Evolutionary conservation across 192 early-diverging fungal species (phyloP).

Genomic region (Coemansia sp.): DNA sequence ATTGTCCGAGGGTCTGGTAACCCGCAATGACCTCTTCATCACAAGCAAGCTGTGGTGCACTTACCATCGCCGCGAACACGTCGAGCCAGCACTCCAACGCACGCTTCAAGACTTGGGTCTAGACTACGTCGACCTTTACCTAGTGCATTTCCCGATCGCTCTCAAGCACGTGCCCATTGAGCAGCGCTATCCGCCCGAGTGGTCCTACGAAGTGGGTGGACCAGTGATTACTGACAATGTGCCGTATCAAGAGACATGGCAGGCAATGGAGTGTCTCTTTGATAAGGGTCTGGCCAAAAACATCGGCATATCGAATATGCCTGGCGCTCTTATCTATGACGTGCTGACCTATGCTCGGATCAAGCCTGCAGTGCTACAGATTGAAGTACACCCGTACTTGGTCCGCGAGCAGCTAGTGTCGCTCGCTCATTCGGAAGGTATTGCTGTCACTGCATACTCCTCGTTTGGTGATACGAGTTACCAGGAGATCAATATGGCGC

Average conservation of each 20-base stretch:
- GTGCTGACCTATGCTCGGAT: constrained; percentile 53
- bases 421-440: constrained; percentile 64
- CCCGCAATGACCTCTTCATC: constrained; percentile 65
- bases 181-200: constrained; percentile 26
- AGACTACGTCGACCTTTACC: constrained; percentile 80
- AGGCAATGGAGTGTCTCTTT: constrained; percentile 58
- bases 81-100: constrained; percentile 59
- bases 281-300: constrained; percentile 53
- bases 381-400: constrained; percentile 75
- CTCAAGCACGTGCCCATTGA: constrained; percentile 56
- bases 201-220: constrained; percentile 16
- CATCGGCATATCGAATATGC: constrained; percentile 76
- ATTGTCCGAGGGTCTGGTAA: constrained; percentile 56
- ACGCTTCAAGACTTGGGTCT: constrained; percentile 66
- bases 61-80: constrained; percentile 63
- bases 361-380: constrained; percentile 79
- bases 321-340: constrained; percentile 59
- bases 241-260: constrained; percentile 58
- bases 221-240: constrained; percentile 26
- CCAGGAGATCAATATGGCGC: constrained; percentile 21
- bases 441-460: constrained; percentile 79
- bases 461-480: constrained; percentile 67
- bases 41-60: constrained; percentile 79
- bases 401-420: constrained; percentile 68
- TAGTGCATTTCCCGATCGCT: constrained; percentile 72